Evolutionary conservation across 257 asterid species (phyloP).

Genomic region (Solanum infundibuliforme): DNA sequence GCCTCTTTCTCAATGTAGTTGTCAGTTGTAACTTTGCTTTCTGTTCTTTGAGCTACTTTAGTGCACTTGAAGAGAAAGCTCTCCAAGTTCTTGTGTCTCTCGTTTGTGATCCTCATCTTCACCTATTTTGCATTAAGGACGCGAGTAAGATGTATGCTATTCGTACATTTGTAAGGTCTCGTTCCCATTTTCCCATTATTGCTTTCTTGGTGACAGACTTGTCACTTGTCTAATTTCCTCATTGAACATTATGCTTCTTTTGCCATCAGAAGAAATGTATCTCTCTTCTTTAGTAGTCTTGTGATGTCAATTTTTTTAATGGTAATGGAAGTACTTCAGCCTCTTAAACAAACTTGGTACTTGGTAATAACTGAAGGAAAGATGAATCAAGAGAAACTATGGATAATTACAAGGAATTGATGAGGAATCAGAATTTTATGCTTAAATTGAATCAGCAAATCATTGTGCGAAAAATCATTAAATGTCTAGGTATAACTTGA

Average conservation of each 20-base stretch:
- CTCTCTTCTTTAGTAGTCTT: not conserved
- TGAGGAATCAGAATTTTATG: not conserved
- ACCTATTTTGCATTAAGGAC: not conserved
- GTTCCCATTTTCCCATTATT: not conserved
- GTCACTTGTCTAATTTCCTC: not conserved
- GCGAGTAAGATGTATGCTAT: not conserved
- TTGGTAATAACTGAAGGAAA: not conserved
- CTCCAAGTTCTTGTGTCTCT: not conserved
- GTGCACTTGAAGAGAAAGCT: not conserved
- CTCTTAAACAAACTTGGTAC: not conserved
- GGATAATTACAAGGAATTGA: not conserved
- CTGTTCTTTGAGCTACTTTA: not conserved
- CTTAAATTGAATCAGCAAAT: not conserved
- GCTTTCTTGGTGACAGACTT: not conserved
- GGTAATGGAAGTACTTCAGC: not conserved
- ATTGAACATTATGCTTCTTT: not conserved
- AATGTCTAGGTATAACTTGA: not conserved
- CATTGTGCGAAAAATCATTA: not conserved
- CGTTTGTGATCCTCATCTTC: not conserved
- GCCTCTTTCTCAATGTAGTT: not conserved
- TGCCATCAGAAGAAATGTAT: not conserved
- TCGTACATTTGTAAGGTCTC: not conserved
- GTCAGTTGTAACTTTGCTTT: not conserved
- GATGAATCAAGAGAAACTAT: not conserved
- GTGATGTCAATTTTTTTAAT: not conserved